Percentiles rank a stretch among this genome's conserved stretches.
These are phyloP conservation scores for Phytopythium litorale DNA, from an alignment of 352 stramenopile species.

Conservation along the genomic window DNA sequence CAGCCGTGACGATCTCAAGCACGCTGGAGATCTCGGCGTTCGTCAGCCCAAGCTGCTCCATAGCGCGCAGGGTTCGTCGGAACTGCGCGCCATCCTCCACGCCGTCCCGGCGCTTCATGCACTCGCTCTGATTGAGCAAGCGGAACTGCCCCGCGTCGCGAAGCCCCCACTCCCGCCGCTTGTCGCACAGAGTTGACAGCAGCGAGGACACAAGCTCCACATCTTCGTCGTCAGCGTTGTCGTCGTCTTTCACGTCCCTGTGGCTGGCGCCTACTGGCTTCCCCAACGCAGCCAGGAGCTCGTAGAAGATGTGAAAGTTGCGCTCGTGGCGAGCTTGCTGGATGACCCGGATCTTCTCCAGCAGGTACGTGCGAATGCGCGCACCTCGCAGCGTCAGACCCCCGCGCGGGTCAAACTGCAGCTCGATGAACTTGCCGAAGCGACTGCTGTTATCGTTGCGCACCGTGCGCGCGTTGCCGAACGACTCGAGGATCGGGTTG, in stretches of 20 bases:
- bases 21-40: conserved; percentile 55
- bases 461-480: conserved; percentile 85
- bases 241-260: neutral
- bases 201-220: conserved; percentile 17
- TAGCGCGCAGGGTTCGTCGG: conserved; percentile 45
- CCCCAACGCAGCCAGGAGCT: conserved; percentile 49
- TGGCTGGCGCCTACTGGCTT: neutral
- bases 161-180: conserved; percentile 34
- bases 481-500: conserved; percentile 89
- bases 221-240: conserved; percentile 3
- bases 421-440: conserved; percentile 91
- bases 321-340: conserved; percentile 69
- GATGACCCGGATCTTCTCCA: conserved; percentile 93
- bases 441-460: conserved; percentile 89
- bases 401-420: conserved; percentile 54
- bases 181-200: conserved; percentile 6
- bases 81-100: conserved; percentile 72
- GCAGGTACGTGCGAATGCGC: conserved; percentile 88
- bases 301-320: conserved; percentile 90
- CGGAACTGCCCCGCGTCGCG: conserved; percentile 39
- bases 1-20: conserved; percentile 68
- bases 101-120: conserved; percentile 58
- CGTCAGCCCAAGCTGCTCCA: conserved; percentile 78
- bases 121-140: conserved; percentile 69
- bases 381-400: conserved; percentile 48